Evolutionary conservation across 768 basidiomycete species (phyloP), one percentile per base, ranked within the genome.

Genomic region (Leccinum longicurvipes): DNA sequence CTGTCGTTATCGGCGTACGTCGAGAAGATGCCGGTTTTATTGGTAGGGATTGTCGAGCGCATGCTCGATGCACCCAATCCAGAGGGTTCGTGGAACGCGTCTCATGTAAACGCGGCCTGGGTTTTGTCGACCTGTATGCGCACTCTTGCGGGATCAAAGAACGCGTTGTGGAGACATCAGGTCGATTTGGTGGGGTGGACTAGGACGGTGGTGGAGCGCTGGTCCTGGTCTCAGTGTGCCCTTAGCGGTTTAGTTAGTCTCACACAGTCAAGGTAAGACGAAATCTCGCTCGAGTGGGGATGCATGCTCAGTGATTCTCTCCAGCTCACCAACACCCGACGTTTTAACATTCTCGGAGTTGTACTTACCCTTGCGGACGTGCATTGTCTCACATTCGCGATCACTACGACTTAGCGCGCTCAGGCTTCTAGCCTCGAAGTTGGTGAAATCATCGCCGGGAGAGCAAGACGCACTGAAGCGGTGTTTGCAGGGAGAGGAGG

Each of bases 401-500:
- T 54, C 73, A 1, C 74, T 90, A 6, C 85, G 96, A 12, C 73
- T 87, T 1, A 76, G 81, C 19, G 76, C 84, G 0, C 77, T 97
- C 7, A 79, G 82, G 23, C 73, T 94, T 7, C 80, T 91, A 15
- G 72, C 76, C 5, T 84, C 84, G 2, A 74, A 76, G 3, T 63
- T 82, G 10, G 73, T 87, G 6, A 64, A 77, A 31, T 64, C 73
- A 0, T 68, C 76, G 1, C 67, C 74, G 1, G 78, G 77, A 42
- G 74, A 76, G 14, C 66, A 73, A 15, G 86, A 86, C 23, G 78
- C 86, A 0, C 59, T 89, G 19, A 82, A 82, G 61, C 79, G 81
- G 25, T 89, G 89, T 65, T 67, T 93, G 23, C 84, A 87, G 56
- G 90, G 87, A 3, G 97, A 99, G 67, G 83, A 91, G 56, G 83